A percentile compares a stretch with the other conserved stretches of the same genome.
Conservation (phyloP, 164 flowering plant genomes). For the Vitis cinerea region DNA sequence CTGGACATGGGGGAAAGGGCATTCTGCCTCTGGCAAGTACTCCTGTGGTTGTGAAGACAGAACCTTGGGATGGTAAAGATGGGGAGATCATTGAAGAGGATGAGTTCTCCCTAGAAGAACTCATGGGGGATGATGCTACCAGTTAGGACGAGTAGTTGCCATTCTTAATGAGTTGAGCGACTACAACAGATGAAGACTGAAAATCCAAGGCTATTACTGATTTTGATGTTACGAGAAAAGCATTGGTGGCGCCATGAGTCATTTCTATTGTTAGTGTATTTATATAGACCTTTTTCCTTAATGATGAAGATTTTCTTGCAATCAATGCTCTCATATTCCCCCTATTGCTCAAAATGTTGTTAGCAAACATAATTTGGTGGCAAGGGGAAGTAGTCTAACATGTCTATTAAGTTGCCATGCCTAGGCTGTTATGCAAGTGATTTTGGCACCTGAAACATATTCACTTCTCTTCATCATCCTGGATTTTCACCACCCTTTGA, state of each 20-base stretch:
- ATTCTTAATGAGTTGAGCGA: not conserved
- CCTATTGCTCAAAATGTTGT: no score
- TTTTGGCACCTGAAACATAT: no score
- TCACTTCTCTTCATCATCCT: no score
- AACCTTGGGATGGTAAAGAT: conserved; percentile 98
- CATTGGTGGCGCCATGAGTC: not conserved
- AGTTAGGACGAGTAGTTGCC: conserved; percentile 57
- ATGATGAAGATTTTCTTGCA: not conserved
- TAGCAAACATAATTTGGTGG: no score
- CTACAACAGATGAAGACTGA: not conserved
- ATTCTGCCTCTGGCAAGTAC: conserved; percentile 60
- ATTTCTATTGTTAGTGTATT: not conserved
- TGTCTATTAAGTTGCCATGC: no score
- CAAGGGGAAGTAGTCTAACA: no score
- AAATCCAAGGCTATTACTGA: not conserved
- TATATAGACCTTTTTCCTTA: not conserved
- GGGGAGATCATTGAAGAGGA: conserved; percentile 90
- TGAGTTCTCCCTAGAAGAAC: conserved; percentile 98
- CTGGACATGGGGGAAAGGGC: conserved; percentile 89
- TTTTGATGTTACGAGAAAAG: conserved; percentile 2
- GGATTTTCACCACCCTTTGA: no score
- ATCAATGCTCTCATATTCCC: no score
- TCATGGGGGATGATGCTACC: conserved; percentile 67
- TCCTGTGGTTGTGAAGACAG: conserved; percentile 61
- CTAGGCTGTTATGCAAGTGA: not conserved